Percentiles rank a stretch among this genome's conserved stretches.
Evolutionary conservation across 2,329 filamentous ascomycete genomes (phyloP).

Genomic region (Venturiaceae sp.): DNA sequence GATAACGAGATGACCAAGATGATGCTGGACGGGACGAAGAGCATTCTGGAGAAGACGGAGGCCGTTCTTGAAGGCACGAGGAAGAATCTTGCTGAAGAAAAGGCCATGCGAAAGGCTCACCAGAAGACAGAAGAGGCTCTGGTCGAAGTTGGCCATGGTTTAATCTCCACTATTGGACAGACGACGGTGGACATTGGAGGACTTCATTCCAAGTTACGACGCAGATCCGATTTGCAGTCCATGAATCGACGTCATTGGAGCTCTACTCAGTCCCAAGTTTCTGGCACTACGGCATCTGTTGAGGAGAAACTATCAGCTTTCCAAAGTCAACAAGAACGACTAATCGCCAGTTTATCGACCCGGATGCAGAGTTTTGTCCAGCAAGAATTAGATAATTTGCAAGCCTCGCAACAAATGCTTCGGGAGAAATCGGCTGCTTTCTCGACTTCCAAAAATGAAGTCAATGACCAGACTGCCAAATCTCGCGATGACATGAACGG

Average conservation of each 20-base stretch:
- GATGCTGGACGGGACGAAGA: slow-evolving; percentile 69
- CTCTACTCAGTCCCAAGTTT: slow-evolving; percentile 64
- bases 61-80: slow-evolving; percentile 70
- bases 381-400: slow-evolving; percentile 63
- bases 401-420: slow-evolving; percentile 60
- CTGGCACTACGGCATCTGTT: slow-evolving; percentile 65
- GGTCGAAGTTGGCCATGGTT: slow-evolving; percentile 58
- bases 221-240: slow-evolving; percentile 74
- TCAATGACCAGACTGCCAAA: slow-evolving; percentile 56
- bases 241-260: slow-evolving; percentile 74
- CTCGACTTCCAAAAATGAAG: slow-evolving; percentile 54
- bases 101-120: slow-evolving; percentile 69
- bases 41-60: slow-evolving; percentile 79
- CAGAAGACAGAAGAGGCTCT: slow-evolving; percentile 75
- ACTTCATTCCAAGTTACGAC: slow-evolving; percentile 75
- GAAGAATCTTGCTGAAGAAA: slow-evolving; percentile 70
- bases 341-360: slow-evolving; percentile 57
- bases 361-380: slow-evolving; percentile 71
- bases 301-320: slow-evolving; percentile 68
- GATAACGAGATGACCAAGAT: slow-evolving; percentile 71
- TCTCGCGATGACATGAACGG: slow-evolving; percentile 81
- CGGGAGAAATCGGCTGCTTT: slow-evolving; percentile 60
- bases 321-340: slow-evolving; percentile 58
- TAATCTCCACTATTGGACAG: slow-evolving; percentile 67
- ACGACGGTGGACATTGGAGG: slow-evolving; percentile 74